Base-by-base conservation (phyloP, 192 early-diverging fungal species). In the Coemansia asiatica region DNA sequence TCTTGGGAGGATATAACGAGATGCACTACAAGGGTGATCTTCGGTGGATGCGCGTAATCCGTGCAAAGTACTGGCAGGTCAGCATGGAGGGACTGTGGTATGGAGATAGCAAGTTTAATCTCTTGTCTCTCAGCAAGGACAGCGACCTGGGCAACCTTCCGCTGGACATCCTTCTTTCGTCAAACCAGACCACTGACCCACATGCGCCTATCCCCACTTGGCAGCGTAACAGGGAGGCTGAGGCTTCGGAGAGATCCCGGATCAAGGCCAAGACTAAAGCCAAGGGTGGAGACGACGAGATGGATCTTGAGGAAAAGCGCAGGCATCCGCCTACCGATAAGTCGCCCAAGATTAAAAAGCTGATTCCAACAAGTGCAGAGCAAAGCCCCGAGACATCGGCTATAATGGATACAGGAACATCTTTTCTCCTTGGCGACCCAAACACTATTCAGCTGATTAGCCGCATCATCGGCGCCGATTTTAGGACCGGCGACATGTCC, bases 21-120 rank as follows among this genome's bases (percentile, higher is more conserved):
- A 69, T 74, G 12, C 81, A 74, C 58, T 87, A 82, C 69, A 72
- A 72, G 68, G 85, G 84, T 19, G 84, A 86, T 10, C 61, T 88
- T 36, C 56, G 69, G 15, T 88, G 83, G 63, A 69, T 87, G 63
- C 78, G 75, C 8, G 70, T 86, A 2, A 86, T 78, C 6, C 74
- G 75, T n/a, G 62, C 83, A 22, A 82, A 83, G 53, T 88, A 88
- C 74, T 89, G 90, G 88, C 66, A 84, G 63, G 74, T 84, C 18
- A 67, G 51, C 31, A 74, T 84, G 70, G 74, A 84, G 59, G 77
- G 71, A 49, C 55, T 82, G 36, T 76, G 72, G 74, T 76, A 76
- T 44, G 79, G 79, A 15, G 71, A 76, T 55, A 64, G 72, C 66
- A 75, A 81, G 54, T 67, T 81, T 64, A 75, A 81, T 27, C 66